phyloP scores from a whole-genome alignment of 495 filamentous ascomycete species.

The Thermothielavioides terrestris region DNA sequence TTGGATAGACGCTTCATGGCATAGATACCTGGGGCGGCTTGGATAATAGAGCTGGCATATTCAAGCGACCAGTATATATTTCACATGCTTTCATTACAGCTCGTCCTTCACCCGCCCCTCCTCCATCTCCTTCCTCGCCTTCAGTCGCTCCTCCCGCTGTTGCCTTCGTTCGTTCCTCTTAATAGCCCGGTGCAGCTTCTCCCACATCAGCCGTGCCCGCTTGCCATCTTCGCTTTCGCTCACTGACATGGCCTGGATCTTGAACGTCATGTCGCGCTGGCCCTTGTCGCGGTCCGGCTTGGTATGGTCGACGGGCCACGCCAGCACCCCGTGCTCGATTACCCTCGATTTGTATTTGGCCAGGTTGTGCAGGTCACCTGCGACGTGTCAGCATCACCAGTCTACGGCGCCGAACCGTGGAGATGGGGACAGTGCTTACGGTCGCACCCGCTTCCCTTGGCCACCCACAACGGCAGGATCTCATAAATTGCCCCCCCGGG shows the following conservation, averaged over 20 bases:
- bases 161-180: conserved; percentile 20
- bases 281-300: conserved; percentile 23
- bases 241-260: conserved; percentile 25
- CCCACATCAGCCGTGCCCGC: conserved; percentile 25
- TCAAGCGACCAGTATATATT: background rate
- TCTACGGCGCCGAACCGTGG: background rate
- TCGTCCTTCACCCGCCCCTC: conserved; percentile 19
- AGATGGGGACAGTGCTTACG: conserved; percentile 19
- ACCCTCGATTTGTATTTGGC: conserved; percentile 21
- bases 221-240: conserved; percentile 25
- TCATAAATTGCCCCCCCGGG: conserved; percentile 26
- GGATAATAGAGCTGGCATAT: too few species aligned
- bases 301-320: conserved; percentile 26
- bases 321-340: conserved; percentile 20
- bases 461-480: conserved; percentile 26
- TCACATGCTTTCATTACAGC: conserved; percentile 2
- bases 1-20: background rate
- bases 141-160: conserved; percentile 21
- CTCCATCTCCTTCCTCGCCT: conserved; percentile 16
- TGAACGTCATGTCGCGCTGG: conserved; percentile 27
- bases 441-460: conserved; percentile 26
- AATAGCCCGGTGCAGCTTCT: conserved; percentile 21
- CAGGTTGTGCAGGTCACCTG: conserved; percentile 24
- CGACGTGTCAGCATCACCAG: background rate
- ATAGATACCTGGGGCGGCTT: background rate